Percentiles rank a stretch among this genome's conserved stretches.
Conservation (phyloP, 202 grass and related monocot species). For the Elaeis oleifera region DNA sequence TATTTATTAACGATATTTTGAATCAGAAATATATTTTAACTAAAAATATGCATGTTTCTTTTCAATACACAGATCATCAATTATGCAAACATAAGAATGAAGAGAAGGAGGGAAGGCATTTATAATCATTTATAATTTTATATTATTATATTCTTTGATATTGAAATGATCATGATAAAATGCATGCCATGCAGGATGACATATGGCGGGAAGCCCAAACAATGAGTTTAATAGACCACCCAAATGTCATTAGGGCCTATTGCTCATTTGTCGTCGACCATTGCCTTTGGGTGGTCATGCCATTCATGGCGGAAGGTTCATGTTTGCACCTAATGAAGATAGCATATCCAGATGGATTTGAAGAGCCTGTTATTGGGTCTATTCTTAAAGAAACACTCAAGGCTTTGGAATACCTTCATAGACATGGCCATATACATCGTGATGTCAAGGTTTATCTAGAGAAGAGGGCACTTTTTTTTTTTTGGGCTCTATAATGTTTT, state of each 20-base stretch:
- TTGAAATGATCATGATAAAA: background rate
- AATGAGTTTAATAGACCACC: slow-evolving; percentile 96
- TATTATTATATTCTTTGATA: background rate
- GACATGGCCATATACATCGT: slow-evolving; percentile 95
- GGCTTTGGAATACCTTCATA: slow-evolving; percentile 93
- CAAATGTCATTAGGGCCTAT: slow-evolving; percentile 82
- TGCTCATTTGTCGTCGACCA: slow-evolving; percentile 88
- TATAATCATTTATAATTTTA: background rate
- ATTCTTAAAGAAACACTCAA: slow-evolving; percentile 97
- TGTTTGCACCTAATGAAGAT: slow-evolving; percentile 99
- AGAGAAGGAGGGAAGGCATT: slow-evolving; percentile 26
- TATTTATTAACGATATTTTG: no score
- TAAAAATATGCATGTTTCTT: no score
- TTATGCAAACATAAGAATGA: no score
- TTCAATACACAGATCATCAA: no score
- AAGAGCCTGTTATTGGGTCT: slow-evolving; percentile 82
- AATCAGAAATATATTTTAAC: no score
- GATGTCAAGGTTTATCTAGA: slow-evolving; percentile 55
- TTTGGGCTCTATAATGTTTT: background rate
- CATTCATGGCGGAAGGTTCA: slow-evolving; percentile 93
- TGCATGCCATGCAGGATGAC: slow-evolving; percentile 58
- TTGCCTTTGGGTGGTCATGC: slow-evolving; percentile 93
- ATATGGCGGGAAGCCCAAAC: slow-evolving; percentile 87
- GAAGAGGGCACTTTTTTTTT: slow-evolving; percentile 1
- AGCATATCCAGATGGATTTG: slow-evolving; percentile 81